Percentiles rank a stretch among this genome's conserved stretches.
Evolutionary conservation across 2,329 filamentous ascomycete genomes (phyloP).

Genomic region (Ampelomyces quisqualis): DNA sequence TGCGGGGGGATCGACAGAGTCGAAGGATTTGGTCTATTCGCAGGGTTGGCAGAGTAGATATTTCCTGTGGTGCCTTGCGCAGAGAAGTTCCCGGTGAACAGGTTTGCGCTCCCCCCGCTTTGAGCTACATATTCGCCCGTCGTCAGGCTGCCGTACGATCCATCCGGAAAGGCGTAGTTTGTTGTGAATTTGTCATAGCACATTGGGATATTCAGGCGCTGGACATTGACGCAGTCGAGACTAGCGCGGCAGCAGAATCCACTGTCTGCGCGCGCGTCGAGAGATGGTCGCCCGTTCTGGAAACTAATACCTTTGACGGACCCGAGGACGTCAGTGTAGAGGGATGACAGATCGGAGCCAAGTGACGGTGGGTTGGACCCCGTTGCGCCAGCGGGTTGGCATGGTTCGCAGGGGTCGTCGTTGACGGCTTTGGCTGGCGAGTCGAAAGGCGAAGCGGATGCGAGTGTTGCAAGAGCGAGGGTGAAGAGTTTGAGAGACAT

Average conservation of each 20-base stretch:
- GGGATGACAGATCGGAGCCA: conserved; percentile 36
- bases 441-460: conserved; percentile 24
- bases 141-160: conserved; percentile 50
- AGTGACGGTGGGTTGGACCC: conserved; percentile 32
- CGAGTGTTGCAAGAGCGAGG: conserved; percentile 27
- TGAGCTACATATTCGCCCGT: conserved; percentile 50
- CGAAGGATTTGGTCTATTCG: conserved; percentile 48
- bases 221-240: conserved; percentile 47
- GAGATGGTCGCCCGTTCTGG: conserved; percentile 24
- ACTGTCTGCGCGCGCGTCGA: conserved; percentile 19
- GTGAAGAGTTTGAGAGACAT: conserved; percentile 30
- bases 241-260: conserved; percentile 41
- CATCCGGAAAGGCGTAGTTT: conserved; percentile 51
- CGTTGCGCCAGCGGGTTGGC: conserved; percentile 41
- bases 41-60: conserved; percentile 45
- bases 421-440: conserved; percentile 23
- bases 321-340: conserved; percentile 39
- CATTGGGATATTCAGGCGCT: conserved; percentile 48
- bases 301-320: conserved; percentile 41
- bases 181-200: conserved; percentile 58
- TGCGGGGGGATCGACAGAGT: conserved; percentile 49
- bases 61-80: conserved; percentile 46
- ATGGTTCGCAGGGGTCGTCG: conserved; percentile 37
- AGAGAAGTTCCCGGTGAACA: conserved; percentile 50
- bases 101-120: conserved; percentile 46